phyloP scores from a whole-genome alignment of 371 early-diverging fungal genomes.

The Mortierella sp. region DNA sequence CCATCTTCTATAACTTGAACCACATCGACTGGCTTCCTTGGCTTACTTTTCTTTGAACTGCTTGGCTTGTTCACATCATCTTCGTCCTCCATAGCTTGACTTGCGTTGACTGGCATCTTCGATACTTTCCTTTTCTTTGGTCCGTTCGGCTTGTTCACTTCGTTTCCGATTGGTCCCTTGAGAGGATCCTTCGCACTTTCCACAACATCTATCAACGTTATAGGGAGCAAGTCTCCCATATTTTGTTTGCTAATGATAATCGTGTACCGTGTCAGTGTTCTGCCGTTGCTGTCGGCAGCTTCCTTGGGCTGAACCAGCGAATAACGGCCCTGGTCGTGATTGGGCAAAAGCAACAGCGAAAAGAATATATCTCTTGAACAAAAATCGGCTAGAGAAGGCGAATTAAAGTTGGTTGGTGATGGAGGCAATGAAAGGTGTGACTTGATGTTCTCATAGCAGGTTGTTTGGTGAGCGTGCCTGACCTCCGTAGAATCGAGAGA shows the following conservation, averaged over 20 bases:
- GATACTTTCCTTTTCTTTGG: slow-evolving; percentile 3
- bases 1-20: no score
- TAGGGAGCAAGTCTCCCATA: not conserved
- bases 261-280: not conserved
- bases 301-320: not conserved
- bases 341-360: not conserved
- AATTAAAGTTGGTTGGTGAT: not conserved
- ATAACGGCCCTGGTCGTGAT: not conserved
- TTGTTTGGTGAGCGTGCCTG: not conserved
- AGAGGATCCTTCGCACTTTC: not conserved
- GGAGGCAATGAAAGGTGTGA: not conserved
- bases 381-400: not conserved
- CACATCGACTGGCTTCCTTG: no score
- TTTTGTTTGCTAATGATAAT: slow-evolving; percentile 6
- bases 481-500: not conserved
- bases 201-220: not conserved
- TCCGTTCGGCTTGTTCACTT: not conserved
- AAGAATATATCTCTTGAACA: slow-evolving; percentile 4
- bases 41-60: no score
- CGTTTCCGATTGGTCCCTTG: not conserved
- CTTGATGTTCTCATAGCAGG: not conserved
- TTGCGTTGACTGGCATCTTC: not conserved
- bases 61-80: no score
- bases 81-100: not conserved
- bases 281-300: not conserved